phyloP scores from a whole-genome alignment of 2,329 filamentous ascomycete genomes.

The Lasiodiplodia citricola region DNA sequence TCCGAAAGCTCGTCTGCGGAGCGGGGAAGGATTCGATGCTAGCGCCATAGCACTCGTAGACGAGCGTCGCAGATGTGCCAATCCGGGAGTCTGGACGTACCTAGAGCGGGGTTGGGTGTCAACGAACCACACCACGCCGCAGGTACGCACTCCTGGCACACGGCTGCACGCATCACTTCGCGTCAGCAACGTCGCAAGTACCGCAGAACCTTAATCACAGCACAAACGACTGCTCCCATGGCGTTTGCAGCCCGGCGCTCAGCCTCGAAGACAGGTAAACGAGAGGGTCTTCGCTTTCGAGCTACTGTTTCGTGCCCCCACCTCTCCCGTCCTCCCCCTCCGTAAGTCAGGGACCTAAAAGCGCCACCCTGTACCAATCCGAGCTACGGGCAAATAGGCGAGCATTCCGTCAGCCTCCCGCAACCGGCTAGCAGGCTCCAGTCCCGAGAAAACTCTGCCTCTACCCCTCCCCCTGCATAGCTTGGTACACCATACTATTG shows the following conservation, averaged over 20 bases:
- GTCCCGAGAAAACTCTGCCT: neutral
- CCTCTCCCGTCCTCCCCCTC: neutral
- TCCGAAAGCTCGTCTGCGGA: constrained; percentile 1
- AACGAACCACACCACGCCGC: neutral
- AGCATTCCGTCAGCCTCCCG: neutral
- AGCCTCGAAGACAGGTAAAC: neutral
- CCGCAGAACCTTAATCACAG: neutral
- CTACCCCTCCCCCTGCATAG: neutral
- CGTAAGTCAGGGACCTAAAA: neutral
- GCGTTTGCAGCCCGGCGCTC: neutral
- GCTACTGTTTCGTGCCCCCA: neutral
- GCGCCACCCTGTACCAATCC: neutral
- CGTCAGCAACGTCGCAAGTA: neutral
- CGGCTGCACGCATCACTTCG: neutral
- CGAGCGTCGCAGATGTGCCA: neutral
- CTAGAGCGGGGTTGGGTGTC: constrained; percentile 6
- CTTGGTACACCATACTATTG: neutral
- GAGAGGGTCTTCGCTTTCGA: neutral
- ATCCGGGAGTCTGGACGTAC: neutral
- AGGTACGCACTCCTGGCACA: neutral
- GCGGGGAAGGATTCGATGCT: constrained; percentile 2
- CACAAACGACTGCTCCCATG: neutral
- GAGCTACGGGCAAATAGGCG: neutral
- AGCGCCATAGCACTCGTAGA: neutral
- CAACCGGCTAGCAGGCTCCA: neutral